Base-by-base conservation (phyloP, 805 yeast species). In the Komagataella mondaviorum region DNA sequence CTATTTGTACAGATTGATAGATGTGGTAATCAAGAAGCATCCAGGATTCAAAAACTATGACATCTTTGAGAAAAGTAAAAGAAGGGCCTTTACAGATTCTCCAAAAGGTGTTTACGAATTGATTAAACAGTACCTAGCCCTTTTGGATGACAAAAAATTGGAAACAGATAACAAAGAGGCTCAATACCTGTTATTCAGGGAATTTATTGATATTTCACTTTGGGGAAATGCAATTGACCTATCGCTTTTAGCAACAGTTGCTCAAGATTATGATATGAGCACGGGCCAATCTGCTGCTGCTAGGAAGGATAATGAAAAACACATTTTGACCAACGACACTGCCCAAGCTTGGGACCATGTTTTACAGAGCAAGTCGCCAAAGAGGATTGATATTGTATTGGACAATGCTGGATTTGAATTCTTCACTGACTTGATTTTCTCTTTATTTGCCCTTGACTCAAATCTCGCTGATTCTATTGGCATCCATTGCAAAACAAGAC, bases 191-290 rank as follows among this genome's bases (percentile, higher is more conserved):
- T 69, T 88, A 47, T 90, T 89, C 71, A 77, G 73, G 55, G 99
- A 93, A 63, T 85, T 90, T 55, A 68, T 86, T 46, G 96, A 89
- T 62, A 78, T 91, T 51, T 87, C 96, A 0, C 68, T 93, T 51
- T 93, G 99, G 99, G 99, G 99, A 23, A 93, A 93, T 66, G 97
- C 98, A 17, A 88, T 97, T 3, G 99, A 93, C 66, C 75, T 93
- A 61, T 88, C 97, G 0, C 70, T 95, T 51, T 72, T 93, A 55
- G 90, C 95, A 3, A 44, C 46, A 44, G 89, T 87, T 53, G 88
- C 91, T n/a, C 80, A 89, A 6, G 64, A 88, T 24, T 96, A 90
- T 48, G 96, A 93, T 57, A 85, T 93, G 60, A 85, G 88, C 65
- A 81, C 91, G 5, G 80, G 88, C 45, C 99, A 93, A 71, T 96